Percentiles rank a stretch among this genome's conserved stretches.
phyloP scores from a whole-genome alignment of 129 eudicot genomes.

The Escallonia rubra region DNA sequence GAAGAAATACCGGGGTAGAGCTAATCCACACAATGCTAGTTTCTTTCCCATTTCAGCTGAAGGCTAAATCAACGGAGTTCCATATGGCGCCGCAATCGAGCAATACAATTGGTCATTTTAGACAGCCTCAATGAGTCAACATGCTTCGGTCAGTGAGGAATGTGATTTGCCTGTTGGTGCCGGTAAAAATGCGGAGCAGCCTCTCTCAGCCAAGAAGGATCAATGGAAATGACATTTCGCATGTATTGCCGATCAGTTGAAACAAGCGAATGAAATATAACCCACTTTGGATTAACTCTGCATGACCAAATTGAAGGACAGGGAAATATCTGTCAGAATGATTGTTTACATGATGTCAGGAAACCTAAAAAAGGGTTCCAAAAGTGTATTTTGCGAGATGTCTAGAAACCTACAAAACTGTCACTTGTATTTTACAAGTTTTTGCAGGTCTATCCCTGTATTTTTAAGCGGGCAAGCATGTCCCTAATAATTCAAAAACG shows the following conservation, averaged over 20 bases:
- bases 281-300: conserved; percentile 99
- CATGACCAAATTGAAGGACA: conserved; percentile 8
- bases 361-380: neutral
- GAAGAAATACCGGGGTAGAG: no score
- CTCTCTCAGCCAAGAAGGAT: conserved; percentile 89
- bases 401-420: no score
- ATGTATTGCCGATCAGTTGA: conserved; percentile 93
- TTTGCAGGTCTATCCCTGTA: no score
- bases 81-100: neutral
- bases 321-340: neutral
- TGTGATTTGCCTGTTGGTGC: conserved; percentile 36
- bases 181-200: conserved; percentile 90
- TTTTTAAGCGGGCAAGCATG: no score
- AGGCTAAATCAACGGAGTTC: no score
- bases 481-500: no score
- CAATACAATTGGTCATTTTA: neutral
- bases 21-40: no score
- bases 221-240: conserved; percentile 88
- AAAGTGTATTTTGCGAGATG: no score
- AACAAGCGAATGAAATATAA: conserved; percentile 74
- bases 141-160: conserved; percentile 7
- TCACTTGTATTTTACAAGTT: no score
- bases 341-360: neutral
- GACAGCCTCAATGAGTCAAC: neutral
- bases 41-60: no score